These are phyloP conservation scores for Emmonsia crescens DNA, from an alignment of 2,329 filamentous ascomycete genomes.

Conservation along the genomic window DNA sequence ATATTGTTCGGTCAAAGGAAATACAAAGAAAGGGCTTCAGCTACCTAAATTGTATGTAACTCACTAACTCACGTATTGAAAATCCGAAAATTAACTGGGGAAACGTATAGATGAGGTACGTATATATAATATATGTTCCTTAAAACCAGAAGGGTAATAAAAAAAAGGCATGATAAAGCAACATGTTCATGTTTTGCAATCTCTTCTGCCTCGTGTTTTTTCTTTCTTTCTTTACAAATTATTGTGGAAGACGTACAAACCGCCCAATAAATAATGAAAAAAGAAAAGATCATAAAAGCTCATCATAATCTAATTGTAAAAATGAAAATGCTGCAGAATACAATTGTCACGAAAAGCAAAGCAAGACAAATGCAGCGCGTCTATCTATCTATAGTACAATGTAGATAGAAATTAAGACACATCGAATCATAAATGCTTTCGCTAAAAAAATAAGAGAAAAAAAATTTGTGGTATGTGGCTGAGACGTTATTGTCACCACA, in stretches of 20 bases:
- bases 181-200: no score
- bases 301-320: neutral
- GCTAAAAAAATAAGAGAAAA: neutral
- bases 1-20: no score
- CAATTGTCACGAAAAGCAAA: neutral
- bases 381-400: neutral
- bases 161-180: neutral
- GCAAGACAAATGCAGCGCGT: neutral
- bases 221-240: neutral
- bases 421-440: neutral
- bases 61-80: no score
- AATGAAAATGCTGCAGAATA: neutral
- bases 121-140: no score
- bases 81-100: no score
- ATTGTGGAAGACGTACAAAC: neutral
- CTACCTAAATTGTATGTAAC: no score
- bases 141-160: neutral
- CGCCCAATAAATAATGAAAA: neutral
- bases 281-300: neutral
- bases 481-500: neutral
- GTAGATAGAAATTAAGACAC: neutral
- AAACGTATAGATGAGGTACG: no score
- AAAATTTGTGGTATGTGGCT: neutral
- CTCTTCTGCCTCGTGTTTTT: neutral
- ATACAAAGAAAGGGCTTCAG: no score